Conservation (phyloP, 306 rosid species). For the Medicago arabica region DNA sequence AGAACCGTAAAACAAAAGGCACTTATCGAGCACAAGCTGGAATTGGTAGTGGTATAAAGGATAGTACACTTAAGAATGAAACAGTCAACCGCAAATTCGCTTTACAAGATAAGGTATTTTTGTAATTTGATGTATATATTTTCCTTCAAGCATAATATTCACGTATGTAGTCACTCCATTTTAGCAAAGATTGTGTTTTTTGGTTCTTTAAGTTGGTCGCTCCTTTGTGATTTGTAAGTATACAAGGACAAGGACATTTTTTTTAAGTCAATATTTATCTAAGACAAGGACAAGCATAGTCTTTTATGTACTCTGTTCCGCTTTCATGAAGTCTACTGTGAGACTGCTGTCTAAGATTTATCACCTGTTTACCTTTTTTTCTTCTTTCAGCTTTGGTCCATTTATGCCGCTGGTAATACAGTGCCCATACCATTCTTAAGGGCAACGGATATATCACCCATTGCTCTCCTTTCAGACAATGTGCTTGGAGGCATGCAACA, state of each 20-base stretch:
- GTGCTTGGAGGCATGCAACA: slow-evolving; percentile 77
- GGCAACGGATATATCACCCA: slow-evolving; percentile 98
- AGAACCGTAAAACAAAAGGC: slow-evolving; percentile 49
- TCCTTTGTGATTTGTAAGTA: slow-evolving; percentile 10
- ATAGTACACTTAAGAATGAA: slow-evolving; percentile 60
- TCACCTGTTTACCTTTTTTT: slow-evolving; percentile 19
- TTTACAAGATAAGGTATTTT: slow-evolving; percentile 89
- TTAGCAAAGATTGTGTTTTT: slow-evolving; percentile 12
- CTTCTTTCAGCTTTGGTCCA: slow-evolving; percentile 87
- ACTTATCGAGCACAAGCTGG: slow-evolving; percentile 49
- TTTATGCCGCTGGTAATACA: slow-evolving; percentile 97
- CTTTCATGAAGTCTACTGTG: slow-evolving; percentile 2
- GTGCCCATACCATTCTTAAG: slow-evolving; percentile 97
- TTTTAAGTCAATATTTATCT: no score
- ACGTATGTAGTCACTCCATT: slow-evolving; percentile 1
- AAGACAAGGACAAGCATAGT: no score
- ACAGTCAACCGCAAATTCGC: slow-evolving; percentile 80
- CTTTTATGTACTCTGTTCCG: background rate
- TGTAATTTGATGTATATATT: slow-evolving; percentile 31
- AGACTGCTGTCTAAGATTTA: slow-evolving; percentile 18
- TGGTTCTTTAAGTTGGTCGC: background rate
- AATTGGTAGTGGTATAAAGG: slow-evolving; percentile 44
- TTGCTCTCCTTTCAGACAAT: slow-evolving; percentile 92
- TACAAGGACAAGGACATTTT: background rate
- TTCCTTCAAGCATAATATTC: slow-evolving; percentile 20